Conservation (phyloP, 768 basidiomycete species). For the Neoboletus subvelutipes region DNA sequence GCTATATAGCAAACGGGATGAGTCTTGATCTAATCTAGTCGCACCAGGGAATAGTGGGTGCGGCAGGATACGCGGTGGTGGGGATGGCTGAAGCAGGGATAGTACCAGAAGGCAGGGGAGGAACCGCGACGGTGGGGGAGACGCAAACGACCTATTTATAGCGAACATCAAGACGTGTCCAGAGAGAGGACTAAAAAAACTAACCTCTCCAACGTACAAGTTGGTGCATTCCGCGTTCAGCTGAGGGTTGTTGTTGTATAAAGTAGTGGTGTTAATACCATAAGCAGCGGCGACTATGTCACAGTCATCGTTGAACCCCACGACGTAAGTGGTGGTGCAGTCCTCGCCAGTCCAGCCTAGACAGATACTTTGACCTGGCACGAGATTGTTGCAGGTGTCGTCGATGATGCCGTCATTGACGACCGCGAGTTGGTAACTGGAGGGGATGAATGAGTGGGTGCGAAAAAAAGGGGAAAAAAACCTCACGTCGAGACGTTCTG, state of each 20-base stretch:
- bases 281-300: conserved; percentile 40
- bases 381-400: conserved; percentile 57
- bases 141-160: conserved; percentile 53
- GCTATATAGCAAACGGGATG: not conserved
- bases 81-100: conserved; percentile 32
- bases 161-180: not conserved
- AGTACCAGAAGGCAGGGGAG: conserved; percentile 42
- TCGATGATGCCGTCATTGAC: conserved; percentile 56
- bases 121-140: conserved; percentile 39
- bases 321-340: conserved; percentile 60
- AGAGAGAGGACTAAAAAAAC: conserved; percentile 14
- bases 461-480: not conserved
- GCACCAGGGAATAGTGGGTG: conserved; percentile 47
- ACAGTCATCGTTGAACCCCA: conserved; percentile 58
- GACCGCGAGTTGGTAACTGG: conserved; percentile 71
- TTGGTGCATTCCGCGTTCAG: conserved; percentile 56
- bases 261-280: conserved; percentile 51
- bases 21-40: conserved; percentile 35
- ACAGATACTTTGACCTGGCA: conserved; percentile 51
- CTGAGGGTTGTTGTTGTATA: conserved; percentile 75
- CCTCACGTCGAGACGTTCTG: conserved; percentile 64
- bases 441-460: not conserved
- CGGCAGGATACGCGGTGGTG: conserved; percentile 28
- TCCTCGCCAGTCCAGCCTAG: conserved; percentile 60
- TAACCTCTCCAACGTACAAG: conserved; percentile 75